Evolutionary conservation across 1,284 basidiomycete species (phyloP), one percentile per base, ranked within the genome.

Genomic region (Rhodotorula sp.): DNA sequence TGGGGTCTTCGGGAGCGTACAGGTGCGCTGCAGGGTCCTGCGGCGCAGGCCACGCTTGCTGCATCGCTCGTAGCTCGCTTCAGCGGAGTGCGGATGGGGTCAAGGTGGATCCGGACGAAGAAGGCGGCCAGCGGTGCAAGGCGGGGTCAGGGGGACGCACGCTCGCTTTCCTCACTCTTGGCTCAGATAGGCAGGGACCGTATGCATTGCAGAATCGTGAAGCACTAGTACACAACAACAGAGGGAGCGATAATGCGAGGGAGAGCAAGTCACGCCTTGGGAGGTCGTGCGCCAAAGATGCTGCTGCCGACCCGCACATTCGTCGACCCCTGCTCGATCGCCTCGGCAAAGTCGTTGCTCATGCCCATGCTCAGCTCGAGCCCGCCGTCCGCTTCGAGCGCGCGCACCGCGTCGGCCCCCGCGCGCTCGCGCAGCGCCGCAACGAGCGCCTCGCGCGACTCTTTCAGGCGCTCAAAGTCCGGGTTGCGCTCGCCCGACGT

Each of bases 291-390:
- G 0, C 96, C 96, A 80, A 98, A 97, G 67, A 97, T 93, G 34
- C 90, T 88, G 12, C 91, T 94, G 0, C 96, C 96, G 5, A 99
- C 93, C 53, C 96, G 84, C 3, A 98, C 93, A 66, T 93, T 88
- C 78, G 91, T 88, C 79, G 92, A 91, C 0, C 93, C 96, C 23
- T 89, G 88, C 80, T 85, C 86, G 70, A 97, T 83, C 2, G 96
- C 96, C 55, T 89, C 87, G 79, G 90, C 91, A 80, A 96, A 97
- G 78, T 99, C 96, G 68, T 89, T 90, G 67, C 93, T 96, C 96
- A 99, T 99, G 27, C 96, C 96, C 95, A 98, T 98, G 79, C 93
- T 96, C 80, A 99, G 81, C 79, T 93, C 80, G 71, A 98, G 81
- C 65, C 82, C 83, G 8, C 88, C 86, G 9, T 79, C 83, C 88